Percentiles rank a stretch among this genome's conserved stretches.
Conservation (phyloP, 495 filamentous ascomycete species). For the Parathielavia hyrcaniae region DNA sequence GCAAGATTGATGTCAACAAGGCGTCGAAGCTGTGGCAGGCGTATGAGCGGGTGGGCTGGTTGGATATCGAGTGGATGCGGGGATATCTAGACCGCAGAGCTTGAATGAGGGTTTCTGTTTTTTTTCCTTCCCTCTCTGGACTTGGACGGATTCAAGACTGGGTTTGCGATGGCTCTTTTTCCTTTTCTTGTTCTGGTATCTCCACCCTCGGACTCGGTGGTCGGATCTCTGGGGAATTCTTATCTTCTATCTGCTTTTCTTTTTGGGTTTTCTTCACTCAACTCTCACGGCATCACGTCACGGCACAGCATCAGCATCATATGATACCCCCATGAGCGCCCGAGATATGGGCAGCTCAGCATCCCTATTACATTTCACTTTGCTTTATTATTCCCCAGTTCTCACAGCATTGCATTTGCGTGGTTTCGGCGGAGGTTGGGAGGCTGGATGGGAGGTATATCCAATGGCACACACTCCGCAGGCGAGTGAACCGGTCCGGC, state of each 20-base stretch:
- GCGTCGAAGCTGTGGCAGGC: constrained; percentile 91
- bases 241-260: neutral
- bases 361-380: neutral
- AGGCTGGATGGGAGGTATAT: neutral
- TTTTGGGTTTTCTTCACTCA: too few species aligned
- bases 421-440: neutral
- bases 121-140: neutral
- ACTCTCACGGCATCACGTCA: constrained; percentile 6
- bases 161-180: neutral
- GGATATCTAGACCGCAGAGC: constrained; percentile 36
- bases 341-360: neutral
- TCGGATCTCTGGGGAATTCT: neutral
- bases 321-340: constrained; percentile 18
- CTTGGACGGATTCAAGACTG: neutral
- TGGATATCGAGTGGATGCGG: constrained; percentile 57
- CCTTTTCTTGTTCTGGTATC: neutral
- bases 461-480: neutral
- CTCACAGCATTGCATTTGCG: constrained; percentile 10
- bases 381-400: constrained; percentile 1
- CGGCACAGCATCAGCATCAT: constrained; percentile 15
- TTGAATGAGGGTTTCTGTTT: constrained; percentile 7
- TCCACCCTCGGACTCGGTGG: neutral
- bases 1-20: constrained; percentile 99
- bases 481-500: neutral
- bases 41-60: constrained; percentile 86